Percentiles rank a stretch among this genome's conserved stretches.
Evolutionary conservation across 2,329 filamentous ascomycete genomes (phyloP).

Genomic region (Neurospora crassa): DNA sequence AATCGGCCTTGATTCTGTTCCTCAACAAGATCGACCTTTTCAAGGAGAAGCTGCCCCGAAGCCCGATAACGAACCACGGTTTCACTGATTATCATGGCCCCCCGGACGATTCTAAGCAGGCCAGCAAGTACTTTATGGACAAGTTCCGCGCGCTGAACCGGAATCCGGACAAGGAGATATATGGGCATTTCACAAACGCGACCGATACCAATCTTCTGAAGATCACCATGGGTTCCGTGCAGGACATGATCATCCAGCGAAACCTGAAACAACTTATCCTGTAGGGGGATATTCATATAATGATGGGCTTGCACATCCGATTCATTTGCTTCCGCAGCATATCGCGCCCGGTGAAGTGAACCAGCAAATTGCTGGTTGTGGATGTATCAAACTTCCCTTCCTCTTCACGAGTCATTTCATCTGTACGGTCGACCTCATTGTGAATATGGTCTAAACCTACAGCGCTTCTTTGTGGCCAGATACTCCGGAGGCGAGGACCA

Average conservation of each 20-base stretch:
- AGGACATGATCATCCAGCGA: constrained; percentile 81
- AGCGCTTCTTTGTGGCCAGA: not conserved
- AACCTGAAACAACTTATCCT: constrained; percentile 72
- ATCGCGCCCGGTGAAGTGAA: not conserved
- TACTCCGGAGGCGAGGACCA: not conserved
- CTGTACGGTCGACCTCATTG: not conserved
- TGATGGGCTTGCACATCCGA: not conserved
- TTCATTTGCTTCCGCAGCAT: not conserved
- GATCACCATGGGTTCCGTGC: constrained; percentile 77
- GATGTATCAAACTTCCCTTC: not conserved
- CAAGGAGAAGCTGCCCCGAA: constrained; percentile 62
- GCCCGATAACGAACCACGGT: constrained; percentile 61
- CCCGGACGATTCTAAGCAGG: constrained; percentile 60
- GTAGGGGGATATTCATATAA: constrained; percentile 28
- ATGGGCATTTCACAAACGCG: constrained; percentile 53
- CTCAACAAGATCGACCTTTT: constrained; percentile 85
- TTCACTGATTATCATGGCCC: constrained; percentile 74
- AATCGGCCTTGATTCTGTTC: constrained; percentile 74
- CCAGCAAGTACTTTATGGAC: constrained; percentile 73
- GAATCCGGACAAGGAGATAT: constrained; percentile 53
- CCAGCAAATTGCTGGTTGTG: not conserved
- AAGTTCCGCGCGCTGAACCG: constrained; percentile 71
- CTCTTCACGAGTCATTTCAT: not conserved
- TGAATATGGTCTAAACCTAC: not conserved
- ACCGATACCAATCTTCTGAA: constrained; percentile 67